Base-by-base conservation (phyloP, 2,329 filamentous ascomycete species). In the Tympanopsis confertula region DNA sequence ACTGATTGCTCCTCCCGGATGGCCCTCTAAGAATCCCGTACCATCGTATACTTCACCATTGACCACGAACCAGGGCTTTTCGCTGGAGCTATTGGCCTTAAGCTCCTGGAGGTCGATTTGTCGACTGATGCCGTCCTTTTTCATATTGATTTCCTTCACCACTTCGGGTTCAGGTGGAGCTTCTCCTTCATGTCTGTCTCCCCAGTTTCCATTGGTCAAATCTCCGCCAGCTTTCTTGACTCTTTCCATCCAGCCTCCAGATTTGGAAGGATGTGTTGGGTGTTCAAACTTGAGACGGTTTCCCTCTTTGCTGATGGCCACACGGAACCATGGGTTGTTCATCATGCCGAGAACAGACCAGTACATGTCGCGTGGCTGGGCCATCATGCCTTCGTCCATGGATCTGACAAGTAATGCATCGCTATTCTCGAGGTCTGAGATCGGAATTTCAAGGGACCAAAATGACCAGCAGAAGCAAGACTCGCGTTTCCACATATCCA, bases 301-400 rank as follows among this genome's bases (percentile, higher is more conserved):
- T 0, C 66, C 68, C 42, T 88, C 78, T 39, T 78, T 78, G 38
- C 76, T 73, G 39, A 95, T 82, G 2, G 78, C 74, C 1, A 95
- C 72, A 4, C 88, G 71, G 56, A 82, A 95, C 88, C 88, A 95
- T 0, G 86, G 84, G 49, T 94, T 94, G 59, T 94, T 94, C 88
- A 95, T 94, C 88, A 95, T 95, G 0, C 88, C 87, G 28, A 94
- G 63, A 2, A 94, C 86, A 42, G 78, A 87, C 88, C 88, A 95
- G 61, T 94, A 94, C 85, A 94, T 91, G 50, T 95, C 88, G 43
- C 85, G 71, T 4, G 88, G 88, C 54, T 94, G 86, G 0, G 85
- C 65, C 57, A 83, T 85, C 74, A 94, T 81, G 39, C 80, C 74
- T 45, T 94, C 88, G 47, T 95, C 88, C 86, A 94, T 94, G 4